These are phyloP conservation scores for Mercurialis annua DNA, from an alignment of 345 rosid genomes.

Conservation along the genomic window DNA sequence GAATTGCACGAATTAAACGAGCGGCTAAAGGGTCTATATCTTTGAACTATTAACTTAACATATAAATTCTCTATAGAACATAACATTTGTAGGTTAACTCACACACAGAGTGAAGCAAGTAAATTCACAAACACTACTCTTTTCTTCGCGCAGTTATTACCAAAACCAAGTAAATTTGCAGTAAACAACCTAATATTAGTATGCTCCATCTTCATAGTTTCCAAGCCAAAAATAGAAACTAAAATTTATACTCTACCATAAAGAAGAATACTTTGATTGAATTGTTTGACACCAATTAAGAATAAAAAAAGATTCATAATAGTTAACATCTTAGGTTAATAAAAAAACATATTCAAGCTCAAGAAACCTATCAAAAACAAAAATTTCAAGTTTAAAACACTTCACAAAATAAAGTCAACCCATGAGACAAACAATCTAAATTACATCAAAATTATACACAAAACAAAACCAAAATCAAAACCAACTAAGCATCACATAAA, in stretches of 20 bases:
- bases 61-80: too few species aligned
- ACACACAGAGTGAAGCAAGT: too few species aligned
- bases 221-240: background rate
- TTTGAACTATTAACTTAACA: background rate
- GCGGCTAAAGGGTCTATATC: background rate
- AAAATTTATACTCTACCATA: background rate
- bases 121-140: background rate
- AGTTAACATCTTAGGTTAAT: slow-evolving; percentile 2
- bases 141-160: background rate
- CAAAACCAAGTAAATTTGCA: background rate
- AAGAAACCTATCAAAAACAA: slow-evolving; percentile 18
- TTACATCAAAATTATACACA: slow-evolving; percentile 2
- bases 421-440: slow-evolving; percentile 14
- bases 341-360: background rate
- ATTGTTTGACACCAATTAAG: background rate
- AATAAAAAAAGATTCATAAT: background rate
- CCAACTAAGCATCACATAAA: background rate
- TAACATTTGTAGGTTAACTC: too few species aligned
- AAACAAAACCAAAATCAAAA: background rate
- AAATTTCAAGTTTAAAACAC: slow-evolving; percentile 15
- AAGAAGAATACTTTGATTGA: background rate
- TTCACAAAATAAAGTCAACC: slow-evolving; percentile 37
- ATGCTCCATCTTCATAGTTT: background rate
- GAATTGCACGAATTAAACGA: background rate
- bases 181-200: background rate